Evolutionary conservation across 2,329 filamentous ascomycete genomes (phyloP).

Genomic region (Kalmusia sp.): DNA sequence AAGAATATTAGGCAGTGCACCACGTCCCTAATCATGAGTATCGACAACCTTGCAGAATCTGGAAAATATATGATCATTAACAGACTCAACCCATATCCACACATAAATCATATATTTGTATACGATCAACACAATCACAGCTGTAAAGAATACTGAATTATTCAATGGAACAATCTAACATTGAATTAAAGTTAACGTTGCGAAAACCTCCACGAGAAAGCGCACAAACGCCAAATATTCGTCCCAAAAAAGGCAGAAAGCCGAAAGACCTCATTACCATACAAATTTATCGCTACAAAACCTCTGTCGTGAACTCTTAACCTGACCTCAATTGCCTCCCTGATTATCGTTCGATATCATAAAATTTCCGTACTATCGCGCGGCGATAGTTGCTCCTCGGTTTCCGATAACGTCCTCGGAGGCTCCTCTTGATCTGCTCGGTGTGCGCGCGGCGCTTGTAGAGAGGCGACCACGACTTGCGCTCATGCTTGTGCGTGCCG

Average conservation of each 20-base stretch:
- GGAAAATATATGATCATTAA: too few relatives aligned
- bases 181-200: too few relatives aligned
- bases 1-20: too few relatives aligned
- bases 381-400: background rate
- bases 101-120: too few relatives aligned
- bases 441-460: background rate
- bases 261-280: background rate
- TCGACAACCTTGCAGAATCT: too few relatives aligned
- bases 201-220: too few relatives aligned
- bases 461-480: conserved; percentile 4
- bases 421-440: background rate
- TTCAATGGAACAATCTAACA: too few relatives aligned
- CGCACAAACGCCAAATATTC: background rate
- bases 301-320: background rate
- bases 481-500: conserved; percentile 8
- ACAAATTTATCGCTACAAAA: background rate
- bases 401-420: conserved; percentile 4
- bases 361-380: background rate
- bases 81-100: too few relatives aligned
- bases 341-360: background rate
- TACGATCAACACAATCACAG: too few relatives aligned
- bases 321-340: background rate
- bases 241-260: background rate
- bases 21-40: too few relatives aligned
- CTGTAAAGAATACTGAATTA: too few relatives aligned